Evolutionary conservation across 2,329 filamentous ascomycete species (phyloP).

Genomic region (Zasmidium angulare): DNA sequence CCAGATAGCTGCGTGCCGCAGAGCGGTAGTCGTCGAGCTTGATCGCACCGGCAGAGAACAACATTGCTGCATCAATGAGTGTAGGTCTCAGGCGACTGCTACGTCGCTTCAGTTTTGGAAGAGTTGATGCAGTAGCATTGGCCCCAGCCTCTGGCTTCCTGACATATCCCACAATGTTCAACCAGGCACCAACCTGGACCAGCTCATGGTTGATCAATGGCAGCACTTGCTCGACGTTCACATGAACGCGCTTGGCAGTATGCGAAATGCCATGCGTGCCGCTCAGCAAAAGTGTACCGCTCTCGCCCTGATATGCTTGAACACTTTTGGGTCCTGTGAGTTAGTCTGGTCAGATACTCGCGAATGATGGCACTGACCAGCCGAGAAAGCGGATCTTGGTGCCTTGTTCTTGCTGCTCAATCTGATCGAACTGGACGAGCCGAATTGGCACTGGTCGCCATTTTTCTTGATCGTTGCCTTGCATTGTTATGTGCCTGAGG

Average conservation of each 20-base stretch:
- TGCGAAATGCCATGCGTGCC: constrained; percentile 32
- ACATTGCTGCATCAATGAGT: constrained; percentile 69
- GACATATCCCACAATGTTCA: constrained; percentile 82
- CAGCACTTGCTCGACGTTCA: constrained; percentile 72
- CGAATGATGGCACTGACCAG: constrained; percentile 62
- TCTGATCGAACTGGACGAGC: constrained; percentile 50
- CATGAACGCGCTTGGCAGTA: constrained; percentile 48
- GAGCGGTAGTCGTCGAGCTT: constrained; percentile 70
- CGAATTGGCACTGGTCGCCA: constrained; percentile 55
- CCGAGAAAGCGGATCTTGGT: constrained; percentile 91
- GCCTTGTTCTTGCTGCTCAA: constrained; percentile 43
- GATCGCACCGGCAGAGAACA: constrained; percentile 76
- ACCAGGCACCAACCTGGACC: constrained; percentile 74
- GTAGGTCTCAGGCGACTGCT: not conserved
- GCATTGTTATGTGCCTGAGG: constrained; percentile 10
- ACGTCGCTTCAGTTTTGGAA: not conserved
- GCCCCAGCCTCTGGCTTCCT: constrained; percentile 1
- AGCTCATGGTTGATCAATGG: constrained; percentile 62
- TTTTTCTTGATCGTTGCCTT: constrained; percentile 9
- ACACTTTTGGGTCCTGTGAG: constrained; percentile 48
- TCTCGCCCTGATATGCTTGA: constrained; percentile 55
- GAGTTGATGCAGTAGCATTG: not conserved
- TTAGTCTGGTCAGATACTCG: not conserved
- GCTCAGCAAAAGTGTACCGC: constrained; percentile 65
- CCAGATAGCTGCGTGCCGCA: constrained; percentile 42